Base-by-base conservation (phyloP, 352 stramenopile species). In the Salisapilia sapeloensis region DNA sequence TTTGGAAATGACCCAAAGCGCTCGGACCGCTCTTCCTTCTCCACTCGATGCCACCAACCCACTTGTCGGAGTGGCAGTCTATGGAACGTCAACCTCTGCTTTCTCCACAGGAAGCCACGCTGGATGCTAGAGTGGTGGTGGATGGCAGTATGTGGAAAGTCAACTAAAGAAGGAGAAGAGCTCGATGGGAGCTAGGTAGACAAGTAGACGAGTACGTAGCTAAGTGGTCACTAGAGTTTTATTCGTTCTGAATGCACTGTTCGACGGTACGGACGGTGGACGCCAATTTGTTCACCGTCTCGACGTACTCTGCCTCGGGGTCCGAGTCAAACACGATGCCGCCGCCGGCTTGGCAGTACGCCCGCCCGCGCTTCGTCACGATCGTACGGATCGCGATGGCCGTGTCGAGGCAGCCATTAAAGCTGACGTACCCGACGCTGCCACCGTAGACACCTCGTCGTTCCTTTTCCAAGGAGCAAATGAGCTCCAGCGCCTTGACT, bases 261-360 rank as follows among this genome's bases (percentile, higher is more conserved):
- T 91, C 72, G 26, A 91, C 56, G 10, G 76, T 91, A 34, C 79
- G 79, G 34, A 91, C 53, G 4, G 70, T 56, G 39, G 74, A 87
- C 25, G 62, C 72, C 14, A 91, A 46, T 44, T 93, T 93, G 60
- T 90, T 93, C 17, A 93, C 50, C 2, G 78, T 93, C 54, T 93
- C 78, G 35, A 78, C 64, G 58, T 91, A 91, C 60, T 93, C 78
- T 25, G 61, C 69, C 15, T 62, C 49, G 14, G 75, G 70, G 53
- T 90, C 67, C 45, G 78, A 93, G 56, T 93, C 78, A 53, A 82
- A 89, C 16, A 93, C 78, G 38, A 93, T 91, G 41, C 78, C 78
- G 21, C 72, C 78, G 22, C 78, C 78, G 1, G 78, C 75, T 45
- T 93, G 78, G 30, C 57, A 67, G 53, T 93, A 90, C 14, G 78